Conservation (phyloP, 495 filamentous ascomycete genomes). For the Podospora sp. region DNA sequence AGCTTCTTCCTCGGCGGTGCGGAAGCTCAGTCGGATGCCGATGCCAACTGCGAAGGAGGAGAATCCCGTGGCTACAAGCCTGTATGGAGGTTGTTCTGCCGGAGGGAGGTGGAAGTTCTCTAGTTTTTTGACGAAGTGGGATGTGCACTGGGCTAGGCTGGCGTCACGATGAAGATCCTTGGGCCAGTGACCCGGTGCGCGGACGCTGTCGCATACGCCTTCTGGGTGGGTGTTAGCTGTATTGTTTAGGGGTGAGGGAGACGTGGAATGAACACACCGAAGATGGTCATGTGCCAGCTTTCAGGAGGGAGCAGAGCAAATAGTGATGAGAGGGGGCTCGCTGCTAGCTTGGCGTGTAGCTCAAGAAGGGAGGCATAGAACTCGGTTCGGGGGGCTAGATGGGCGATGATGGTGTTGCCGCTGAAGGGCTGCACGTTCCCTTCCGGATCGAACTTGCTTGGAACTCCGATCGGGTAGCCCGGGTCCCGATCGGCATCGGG, state of each 20-base stretch:
- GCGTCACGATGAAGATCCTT: slow-evolving; percentile 16
- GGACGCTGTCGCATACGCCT: slow-evolving; percentile 29
- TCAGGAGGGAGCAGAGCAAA: slow-evolving; percentile 28
- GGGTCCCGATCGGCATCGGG: neutral
- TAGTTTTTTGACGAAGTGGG: slow-evolving; percentile 17
- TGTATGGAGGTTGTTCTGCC: slow-evolving; percentile 15
- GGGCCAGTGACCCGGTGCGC: slow-evolving; percentile 27
- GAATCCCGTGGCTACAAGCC: slow-evolving; percentile 15
- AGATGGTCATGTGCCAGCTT: slow-evolving; percentile 35
- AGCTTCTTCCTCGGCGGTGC: slow-evolving; percentile 11
- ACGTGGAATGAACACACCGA: slow-evolving; percentile 9
- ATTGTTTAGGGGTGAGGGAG: too few species aligned
- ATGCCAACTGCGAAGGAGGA: slow-evolving; percentile 17
- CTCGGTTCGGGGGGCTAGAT: slow-evolving; percentile 15
- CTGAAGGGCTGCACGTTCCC: slow-evolving; percentile 30
- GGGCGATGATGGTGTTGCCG: slow-evolving; percentile 34
- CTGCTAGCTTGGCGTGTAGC: slow-evolving; percentile 18
- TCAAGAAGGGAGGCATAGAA: slow-evolving; percentile 23
- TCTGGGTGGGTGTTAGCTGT: neutral
- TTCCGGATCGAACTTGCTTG: slow-evolving; percentile 28
- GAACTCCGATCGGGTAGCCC: slow-evolving; percentile 25
- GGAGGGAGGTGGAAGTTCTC: slow-evolving; percentile 18
- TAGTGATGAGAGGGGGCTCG: slow-evolving; percentile 9
- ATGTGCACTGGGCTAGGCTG: slow-evolving; percentile 22
- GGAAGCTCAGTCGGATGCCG: slow-evolving; percentile 14